These are phyloP conservation scores for Geoglossum glabrum DNA, from an alignment of 495 filamentous ascomycete species.

Conservation along the genomic window DNA sequence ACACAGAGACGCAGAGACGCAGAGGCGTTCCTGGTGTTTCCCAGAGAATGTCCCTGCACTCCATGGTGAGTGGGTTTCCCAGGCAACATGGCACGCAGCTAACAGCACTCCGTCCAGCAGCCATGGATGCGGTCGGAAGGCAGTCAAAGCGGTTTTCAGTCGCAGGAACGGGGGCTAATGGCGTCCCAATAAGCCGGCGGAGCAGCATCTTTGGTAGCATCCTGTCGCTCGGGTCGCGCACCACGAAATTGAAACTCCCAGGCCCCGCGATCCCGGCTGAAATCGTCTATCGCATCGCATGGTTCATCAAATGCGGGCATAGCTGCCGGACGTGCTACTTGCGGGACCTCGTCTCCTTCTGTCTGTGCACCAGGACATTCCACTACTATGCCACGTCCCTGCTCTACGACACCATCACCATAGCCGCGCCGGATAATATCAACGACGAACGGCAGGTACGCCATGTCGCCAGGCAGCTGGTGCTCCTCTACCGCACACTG, in stretches of 20 bases:
- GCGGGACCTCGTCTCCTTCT: not conserved
- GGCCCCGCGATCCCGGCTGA: not conserved
- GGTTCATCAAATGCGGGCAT: not conserved
- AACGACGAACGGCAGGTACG: not conserved
- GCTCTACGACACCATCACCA: not conserved
- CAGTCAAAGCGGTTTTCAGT: not conserved
- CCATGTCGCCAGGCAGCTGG: not conserved
- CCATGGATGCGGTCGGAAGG: not conserved
- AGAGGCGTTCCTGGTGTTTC: not conserved
- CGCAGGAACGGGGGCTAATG: not conserved
- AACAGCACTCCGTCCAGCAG: not conserved
- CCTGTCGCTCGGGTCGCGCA: not conserved
- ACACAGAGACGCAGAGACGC: no score
- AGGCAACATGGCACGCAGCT: not conserved
- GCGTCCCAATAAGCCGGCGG: not conserved
- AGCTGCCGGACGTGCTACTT: not conserved
- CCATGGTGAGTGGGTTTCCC: not conserved
- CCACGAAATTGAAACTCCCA: not conserved
- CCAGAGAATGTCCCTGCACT: not conserved
- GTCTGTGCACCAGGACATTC: not conserved
- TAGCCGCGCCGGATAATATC: not conserved
- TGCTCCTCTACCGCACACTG: not conserved
- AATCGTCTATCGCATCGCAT: not conserved
- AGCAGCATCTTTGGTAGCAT: not conserved
- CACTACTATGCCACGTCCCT: not conserved